A percentile compares a stretch with the other conserved stretches of the same genome.
These are phyloP conservation scores for Fusarium sp. DNA, from an alignment of 2,329 filamentous ascomycete species.

Conservation along the genomic window DNA sequence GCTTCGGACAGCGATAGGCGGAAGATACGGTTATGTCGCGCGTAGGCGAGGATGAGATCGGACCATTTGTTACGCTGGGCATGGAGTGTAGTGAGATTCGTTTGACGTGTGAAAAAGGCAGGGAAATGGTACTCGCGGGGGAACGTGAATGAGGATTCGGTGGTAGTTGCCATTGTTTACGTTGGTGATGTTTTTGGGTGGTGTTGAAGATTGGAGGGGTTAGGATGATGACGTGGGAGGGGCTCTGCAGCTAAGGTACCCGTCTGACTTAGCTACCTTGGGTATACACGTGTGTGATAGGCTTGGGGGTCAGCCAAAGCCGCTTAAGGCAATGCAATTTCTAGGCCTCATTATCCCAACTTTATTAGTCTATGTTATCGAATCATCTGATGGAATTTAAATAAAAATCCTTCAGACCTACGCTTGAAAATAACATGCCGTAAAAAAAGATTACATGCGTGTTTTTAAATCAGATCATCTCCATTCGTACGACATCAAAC, in stretches of 20 bases:
- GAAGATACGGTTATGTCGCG: constrained; percentile 80
- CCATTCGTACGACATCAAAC: constrained; percentile 13
- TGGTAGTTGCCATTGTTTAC: constrained; percentile 23
- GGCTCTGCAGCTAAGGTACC: constrained; percentile 11
- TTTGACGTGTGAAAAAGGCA: constrained; percentile 86
- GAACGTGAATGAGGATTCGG: constrained; percentile 62
- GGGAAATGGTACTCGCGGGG: constrained; percentile 80
- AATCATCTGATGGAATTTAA: neutral
- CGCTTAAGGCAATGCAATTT: neutral
- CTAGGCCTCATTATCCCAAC: neutral
- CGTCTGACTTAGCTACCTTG: neutral
- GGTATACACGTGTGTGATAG: constrained; percentile 23
- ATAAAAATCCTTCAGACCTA: neutral
- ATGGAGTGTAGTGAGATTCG: constrained; percentile 78
- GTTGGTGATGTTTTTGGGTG: constrained; percentile 23
- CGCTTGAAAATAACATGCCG: neutral
- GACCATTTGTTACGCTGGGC: constrained; percentile 88
- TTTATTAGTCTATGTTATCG: neutral
- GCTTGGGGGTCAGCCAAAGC: neutral
- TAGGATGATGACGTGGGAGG: constrained; percentile 37
- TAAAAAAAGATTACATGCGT: neutral
- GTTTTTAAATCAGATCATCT: constrained; percentile 27
- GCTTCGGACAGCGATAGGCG: constrained; percentile 74
- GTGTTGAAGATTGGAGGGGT: constrained; percentile 28
- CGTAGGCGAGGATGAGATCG: constrained; percentile 86